A percentile compares a stretch with the other conserved stretches of the same genome.
phyloP scores from a whole-genome alignment of 2,329 filamentous ascomycete species.

The Trichophyton equinum region DNA sequence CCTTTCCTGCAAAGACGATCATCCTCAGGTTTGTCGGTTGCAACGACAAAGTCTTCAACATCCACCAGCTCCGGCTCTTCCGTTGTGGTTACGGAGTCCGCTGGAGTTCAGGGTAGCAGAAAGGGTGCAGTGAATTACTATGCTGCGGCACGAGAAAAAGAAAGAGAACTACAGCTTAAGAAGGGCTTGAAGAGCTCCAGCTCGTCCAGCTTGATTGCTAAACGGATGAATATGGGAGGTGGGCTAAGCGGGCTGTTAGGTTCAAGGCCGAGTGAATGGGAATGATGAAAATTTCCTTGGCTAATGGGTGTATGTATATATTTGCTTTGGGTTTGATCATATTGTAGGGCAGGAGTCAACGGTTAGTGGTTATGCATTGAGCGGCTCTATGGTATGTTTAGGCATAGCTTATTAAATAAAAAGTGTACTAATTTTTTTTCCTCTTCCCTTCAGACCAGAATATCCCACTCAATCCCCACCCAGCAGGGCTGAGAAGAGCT shows the following conservation, averaged over 20 bases:
- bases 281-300: not conserved
- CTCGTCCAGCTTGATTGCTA: slow-evolving; percentile 2
- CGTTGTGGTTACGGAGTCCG: slow-evolving; percentile 4
- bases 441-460: slow-evolving; percentile 9
- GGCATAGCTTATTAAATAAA: not conserved
- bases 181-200: slow-evolving; percentile 33
- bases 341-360: not conserved
- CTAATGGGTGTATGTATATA: not conserved
- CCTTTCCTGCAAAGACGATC: slow-evolving; percentile 16
- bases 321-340: not conserved
- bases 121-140: slow-evolving; percentile 49
- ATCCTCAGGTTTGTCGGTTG: not conserved
- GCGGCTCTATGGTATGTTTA: not conserved
- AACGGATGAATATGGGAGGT: slow-evolving; percentile 23
- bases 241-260: slow-evolving; percentile 25
- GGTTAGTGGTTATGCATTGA: not conserved
- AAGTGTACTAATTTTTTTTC: too few relatives aligned
- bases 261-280: not conserved
- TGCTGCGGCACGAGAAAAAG: slow-evolving; percentile 43
- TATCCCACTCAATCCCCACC: slow-evolving; percentile 30
- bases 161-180: slow-evolving; percentile 43
- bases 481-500: slow-evolving; percentile 20
- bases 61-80: slow-evolving; percentile 18
- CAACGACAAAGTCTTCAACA: slow-evolving; percentile 11
- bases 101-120: slow-evolving; percentile 25